Percentiles rank a stretch among this genome's conserved stretches.
Evolutionary conservation across 2,329 filamentous ascomycete species (phyloP).

Genomic region (Blastomyces percursus): DNA sequence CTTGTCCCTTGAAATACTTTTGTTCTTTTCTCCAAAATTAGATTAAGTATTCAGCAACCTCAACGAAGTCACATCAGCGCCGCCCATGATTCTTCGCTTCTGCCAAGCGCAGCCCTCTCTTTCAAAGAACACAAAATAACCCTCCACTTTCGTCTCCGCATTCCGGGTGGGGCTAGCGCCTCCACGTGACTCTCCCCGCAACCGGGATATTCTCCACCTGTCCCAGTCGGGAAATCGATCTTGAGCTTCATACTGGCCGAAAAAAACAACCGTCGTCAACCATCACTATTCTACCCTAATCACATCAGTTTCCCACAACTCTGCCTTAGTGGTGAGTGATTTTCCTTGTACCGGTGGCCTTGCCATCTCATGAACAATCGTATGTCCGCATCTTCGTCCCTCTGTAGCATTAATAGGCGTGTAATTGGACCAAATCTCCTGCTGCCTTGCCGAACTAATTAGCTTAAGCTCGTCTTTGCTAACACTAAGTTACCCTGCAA

Average conservation of each 20-base stretch:
- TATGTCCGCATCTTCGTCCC: neutral
- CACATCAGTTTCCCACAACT: neutral
- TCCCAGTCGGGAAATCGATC: slow-evolving; percentile 13
- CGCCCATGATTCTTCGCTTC: neutral
- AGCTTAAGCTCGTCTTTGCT: slow-evolving; percentile 1
- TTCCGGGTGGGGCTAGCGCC: neutral
- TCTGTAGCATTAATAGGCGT: too few relatives aligned
- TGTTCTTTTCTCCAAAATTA: too few relatives aligned
- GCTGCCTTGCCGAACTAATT: neutral
- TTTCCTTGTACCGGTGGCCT: neutral
- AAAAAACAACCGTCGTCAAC: neutral
- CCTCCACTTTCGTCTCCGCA: neutral
- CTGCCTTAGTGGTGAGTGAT: slow-evolving; percentile 2
- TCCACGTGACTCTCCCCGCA: slow-evolving; percentile 6
- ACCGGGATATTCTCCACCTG: slow-evolving; percentile 5
- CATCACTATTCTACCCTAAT: neutral
- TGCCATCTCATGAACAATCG: neutral
- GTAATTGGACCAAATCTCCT: neutral
- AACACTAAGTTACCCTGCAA: slow-evolving; percentile 1
- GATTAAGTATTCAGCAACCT: too few relatives aligned
- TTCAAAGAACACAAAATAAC: neutral
- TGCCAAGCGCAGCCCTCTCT: too few relatives aligned
- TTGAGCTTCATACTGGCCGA: slow-evolving; percentile 8
- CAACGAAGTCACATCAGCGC: neutral
- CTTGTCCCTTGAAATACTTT: too few relatives aligned